phyloP scores from a whole-genome alignment of 1,284 basidiomycete genomes.

The Rhizoctonia solani region DNA sequence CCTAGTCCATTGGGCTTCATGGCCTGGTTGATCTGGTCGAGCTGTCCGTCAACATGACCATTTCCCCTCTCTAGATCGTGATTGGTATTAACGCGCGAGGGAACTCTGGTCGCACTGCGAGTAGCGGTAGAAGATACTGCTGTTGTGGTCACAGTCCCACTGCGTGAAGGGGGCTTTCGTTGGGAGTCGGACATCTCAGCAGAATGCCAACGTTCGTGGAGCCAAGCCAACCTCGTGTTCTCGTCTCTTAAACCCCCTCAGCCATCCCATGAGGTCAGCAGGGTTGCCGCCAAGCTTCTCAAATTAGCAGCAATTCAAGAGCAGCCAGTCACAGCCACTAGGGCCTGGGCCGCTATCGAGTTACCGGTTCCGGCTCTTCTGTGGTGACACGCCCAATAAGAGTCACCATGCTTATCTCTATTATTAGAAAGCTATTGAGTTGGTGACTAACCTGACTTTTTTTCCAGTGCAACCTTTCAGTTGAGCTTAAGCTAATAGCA shows the following conservation, averaged over 20 bases:
- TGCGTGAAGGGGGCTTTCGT: not conserved
- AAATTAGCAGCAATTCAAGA: no score
- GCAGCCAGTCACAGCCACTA: no score
- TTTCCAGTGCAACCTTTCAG: no score
- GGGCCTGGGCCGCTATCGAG: no score
- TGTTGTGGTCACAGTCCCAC: constrained; percentile 1
- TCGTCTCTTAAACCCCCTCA: not conserved
- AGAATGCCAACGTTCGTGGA: constrained; percentile 53
- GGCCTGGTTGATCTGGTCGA: no score
- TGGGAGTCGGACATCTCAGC: not conserved
- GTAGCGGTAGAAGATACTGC: constrained; percentile 2
- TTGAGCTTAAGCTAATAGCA: no score
- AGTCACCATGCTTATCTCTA: no score
- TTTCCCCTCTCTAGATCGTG: not conserved
- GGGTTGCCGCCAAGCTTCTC: no score
- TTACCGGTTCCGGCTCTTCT: no score
- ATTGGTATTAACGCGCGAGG: constrained; percentile 14
- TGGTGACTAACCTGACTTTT: no score
- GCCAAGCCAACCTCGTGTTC: not conserved
- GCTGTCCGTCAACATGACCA: not conserved
- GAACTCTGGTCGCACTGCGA: not conserved
- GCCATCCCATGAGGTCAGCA: not conserved
- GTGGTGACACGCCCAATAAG: no score
- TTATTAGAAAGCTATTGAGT: no score
- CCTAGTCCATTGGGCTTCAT: not conserved